Percentiles rank a stretch among this genome's conserved stretches.
Conservation (phyloP, 805 yeast species). For the Blastobotrys peoriensis region DNA sequence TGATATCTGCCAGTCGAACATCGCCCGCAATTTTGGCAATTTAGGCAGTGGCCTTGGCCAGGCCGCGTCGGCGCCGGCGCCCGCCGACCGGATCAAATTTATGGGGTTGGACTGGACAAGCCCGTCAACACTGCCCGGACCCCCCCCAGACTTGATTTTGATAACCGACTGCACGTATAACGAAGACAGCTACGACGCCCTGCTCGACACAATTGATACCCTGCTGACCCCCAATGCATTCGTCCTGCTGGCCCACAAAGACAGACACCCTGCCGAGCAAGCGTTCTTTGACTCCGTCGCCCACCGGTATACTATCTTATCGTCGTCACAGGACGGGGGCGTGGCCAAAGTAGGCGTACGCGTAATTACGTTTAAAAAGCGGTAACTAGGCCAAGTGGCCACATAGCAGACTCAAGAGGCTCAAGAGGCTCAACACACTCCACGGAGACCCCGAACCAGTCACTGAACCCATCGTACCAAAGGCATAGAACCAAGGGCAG, state of each 20-base stretch:
- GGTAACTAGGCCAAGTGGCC: no score
- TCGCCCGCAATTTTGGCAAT: slow-evolving; percentile 24
- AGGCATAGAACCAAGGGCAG: no score
- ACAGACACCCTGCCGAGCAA: slow-evolving; percentile 21
- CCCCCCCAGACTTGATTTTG: slow-evolving; percentile 29
- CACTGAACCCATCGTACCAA: no score
- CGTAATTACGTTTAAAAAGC: background rate
- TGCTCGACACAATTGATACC: slow-evolving; percentile 27
- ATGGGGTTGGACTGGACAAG: slow-evolving; percentile 35
- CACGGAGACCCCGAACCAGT: no score
- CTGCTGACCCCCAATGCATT: slow-evolving; percentile 12
- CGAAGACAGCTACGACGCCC: slow-evolving; percentile 33
- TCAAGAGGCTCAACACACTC: no score
- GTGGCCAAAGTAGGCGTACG: no score
- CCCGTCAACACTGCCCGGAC: slow-evolving; percentile 28
- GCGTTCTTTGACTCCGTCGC: slow-evolving; percentile 17
- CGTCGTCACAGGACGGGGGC: background rate
- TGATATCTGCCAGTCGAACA: slow-evolving; percentile 33
- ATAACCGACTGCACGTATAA: slow-evolving; percentile 41
- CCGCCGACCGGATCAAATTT: slow-evolving; percentile 20
- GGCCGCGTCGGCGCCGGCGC: background rate
- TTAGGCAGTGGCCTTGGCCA: no score
- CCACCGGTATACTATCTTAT: background rate
- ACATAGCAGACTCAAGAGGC: no score
- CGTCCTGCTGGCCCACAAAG: slow-evolving; percentile 31